Evolutionary conservation across 164 flowering plant species (phyloP), one percentile per base, ranked within the genome.

Genomic region (Amborella trichopoda): DNA sequence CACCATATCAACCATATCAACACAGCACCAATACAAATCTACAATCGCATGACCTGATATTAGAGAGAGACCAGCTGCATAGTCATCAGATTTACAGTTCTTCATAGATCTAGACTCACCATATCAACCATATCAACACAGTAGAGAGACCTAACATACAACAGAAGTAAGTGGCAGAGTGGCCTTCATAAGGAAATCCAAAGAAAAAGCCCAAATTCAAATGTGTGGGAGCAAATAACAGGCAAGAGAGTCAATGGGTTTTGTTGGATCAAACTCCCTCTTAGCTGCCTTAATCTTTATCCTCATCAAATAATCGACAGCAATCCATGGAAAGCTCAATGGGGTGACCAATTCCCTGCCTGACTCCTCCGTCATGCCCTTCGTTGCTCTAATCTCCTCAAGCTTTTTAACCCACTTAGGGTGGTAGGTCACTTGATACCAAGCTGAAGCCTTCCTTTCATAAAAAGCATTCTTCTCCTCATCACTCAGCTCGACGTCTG

Each of bases 351-450:
- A 18, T 27, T 72, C 72, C 53, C 58, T 6, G 2, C 76, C 49
- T n/a, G n/a, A n/a, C n/a, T n/a, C n/a, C n/a, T n/a, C n/a, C n/a
- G n/a, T n/a, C n/a, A n/a, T n/a, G n/a, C n/a, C n/a, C n/a, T n/a
- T n/a, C n/a, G n/a, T n/a, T n/a, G n/a, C n/a, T n/a, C n/a, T n/a
- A n/a, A n/a, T n/a, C n/a, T n/a, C n/a, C n/a, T n/a, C n/a, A n/a
- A n/a, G n/a, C 50, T 68, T 66, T 48, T 67, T 61, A 23, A 80
- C 71, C 94, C 91, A 87, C 4, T 34, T 18, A 12, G 90, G 83
- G 54, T 85, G 83, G 63, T 88, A 93, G 0, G 89, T 68, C 3
- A 88, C 99, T 55, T 67, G 87, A 63, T 88, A 93, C 99, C 97
- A 93, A 2, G 96, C 93, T 0, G 95, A 88, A 22, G 99, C 97